These are phyloP conservation scores for Microsporum ferrugineum DNA, from an alignment of 2,329 filamentous ascomycete species.

Conservation along the genomic window DNA sequence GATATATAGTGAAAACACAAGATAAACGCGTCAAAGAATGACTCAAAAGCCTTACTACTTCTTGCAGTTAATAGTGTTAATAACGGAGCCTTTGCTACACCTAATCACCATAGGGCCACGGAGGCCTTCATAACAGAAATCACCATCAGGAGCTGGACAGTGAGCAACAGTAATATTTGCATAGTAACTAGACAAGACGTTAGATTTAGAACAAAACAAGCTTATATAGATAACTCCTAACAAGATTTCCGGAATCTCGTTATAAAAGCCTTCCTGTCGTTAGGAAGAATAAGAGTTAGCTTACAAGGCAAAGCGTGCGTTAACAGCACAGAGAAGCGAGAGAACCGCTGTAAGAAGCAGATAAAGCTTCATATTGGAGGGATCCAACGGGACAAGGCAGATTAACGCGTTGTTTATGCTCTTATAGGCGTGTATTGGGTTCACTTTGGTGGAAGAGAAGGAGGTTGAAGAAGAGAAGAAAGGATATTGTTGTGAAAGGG, in stretches of 20 bases:
- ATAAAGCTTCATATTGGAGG: background rate
- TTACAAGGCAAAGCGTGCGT: background rate
- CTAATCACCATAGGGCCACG: background rate
- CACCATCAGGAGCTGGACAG: background rate
- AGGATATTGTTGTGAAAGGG: background rate
- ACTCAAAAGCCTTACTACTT: background rate
- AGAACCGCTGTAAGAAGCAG: background rate
- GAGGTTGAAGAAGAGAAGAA: slow-evolving; percentile 2
- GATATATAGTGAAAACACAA: background rate
- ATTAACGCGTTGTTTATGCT: background rate
- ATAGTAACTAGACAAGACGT: background rate
- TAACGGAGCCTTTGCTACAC: background rate
- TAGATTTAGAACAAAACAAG: background rate
- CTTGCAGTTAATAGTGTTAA: slow-evolving; percentile 1
- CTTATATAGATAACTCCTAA: background rate
- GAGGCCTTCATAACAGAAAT: background rate
- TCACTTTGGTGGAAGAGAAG: background rate
- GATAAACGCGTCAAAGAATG: background rate
- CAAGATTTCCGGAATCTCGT: background rate
- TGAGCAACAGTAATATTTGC: background rate
- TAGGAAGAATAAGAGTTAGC: background rate
- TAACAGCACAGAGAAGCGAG: background rate
- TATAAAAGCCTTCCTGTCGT: background rate
- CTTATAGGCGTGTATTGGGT: background rate
- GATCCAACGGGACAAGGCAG: background rate